A percentile compares a stretch with the other conserved stretches of the same genome.
These are phyloP conservation scores for Boletus sensibilis DNA, from an alignment of 768 basidiomycete genomes.

Conservation along the genomic window DNA sequence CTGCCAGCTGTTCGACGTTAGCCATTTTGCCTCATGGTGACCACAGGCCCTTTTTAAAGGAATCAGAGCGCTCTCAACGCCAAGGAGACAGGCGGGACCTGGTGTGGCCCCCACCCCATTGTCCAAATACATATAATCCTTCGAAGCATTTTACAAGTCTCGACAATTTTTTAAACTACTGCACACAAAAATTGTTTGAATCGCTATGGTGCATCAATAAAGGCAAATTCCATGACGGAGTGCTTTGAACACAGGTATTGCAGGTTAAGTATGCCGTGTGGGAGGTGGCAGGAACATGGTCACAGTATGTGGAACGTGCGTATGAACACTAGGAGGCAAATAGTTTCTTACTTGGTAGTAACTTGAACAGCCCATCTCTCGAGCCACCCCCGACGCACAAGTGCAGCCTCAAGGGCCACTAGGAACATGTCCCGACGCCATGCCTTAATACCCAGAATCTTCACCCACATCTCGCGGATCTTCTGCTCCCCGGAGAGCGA, in stretches of 20 bases:
- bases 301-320: background rate
- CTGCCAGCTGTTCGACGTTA: background rate
- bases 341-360: constrained; percentile 9
- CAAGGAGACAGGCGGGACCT: background rate
- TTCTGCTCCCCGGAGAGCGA: constrained; percentile 9
- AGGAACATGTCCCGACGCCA: constrained; percentile 51
- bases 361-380: constrained; percentile 45
- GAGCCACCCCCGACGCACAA: constrained; percentile 45
- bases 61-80: background rate
- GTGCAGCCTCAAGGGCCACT: constrained; percentile 51
- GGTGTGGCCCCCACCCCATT: too few relatives aligned
- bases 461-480: constrained; percentile 12
- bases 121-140: background rate
- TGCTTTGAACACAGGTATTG: background rate
- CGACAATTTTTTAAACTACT: background rate
- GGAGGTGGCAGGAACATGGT: background rate
- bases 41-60: background rate
- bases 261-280: too few relatives aligned
- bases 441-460: constrained; percentile 31
- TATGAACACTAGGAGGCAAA: background rate
- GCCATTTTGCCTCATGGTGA: background rate
- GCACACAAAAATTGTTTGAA: background rate
- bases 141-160: background rate
- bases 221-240: background rate
- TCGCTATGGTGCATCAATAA: too few relatives aligned